Percentiles rank a stretch among this genome's conserved stretches.
These are phyloP conservation scores for Pachysandra terminalis DNA, from an alignment of 164 flowering plant species.

Conservation along the genomic window DNA sequence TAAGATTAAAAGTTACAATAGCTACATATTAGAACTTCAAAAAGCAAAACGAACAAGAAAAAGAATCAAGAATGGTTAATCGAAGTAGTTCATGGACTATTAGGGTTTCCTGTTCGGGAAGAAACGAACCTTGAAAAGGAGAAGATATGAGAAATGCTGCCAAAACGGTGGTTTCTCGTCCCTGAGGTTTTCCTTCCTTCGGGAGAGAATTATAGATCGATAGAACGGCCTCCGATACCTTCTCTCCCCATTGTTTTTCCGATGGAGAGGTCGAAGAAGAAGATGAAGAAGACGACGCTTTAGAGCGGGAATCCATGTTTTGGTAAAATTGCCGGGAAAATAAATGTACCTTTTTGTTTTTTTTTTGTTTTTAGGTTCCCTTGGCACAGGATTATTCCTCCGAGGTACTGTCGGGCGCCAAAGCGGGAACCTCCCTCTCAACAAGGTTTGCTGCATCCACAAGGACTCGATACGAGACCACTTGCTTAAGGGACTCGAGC, in stretches of 20 bases:
- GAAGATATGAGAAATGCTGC: conserved; percentile 89
- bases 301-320: background rate
- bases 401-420: too few relatives aligned
- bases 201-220: conserved; percentile 65
- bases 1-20: conserved; percentile 5
- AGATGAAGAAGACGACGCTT: background rate
- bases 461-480: too few relatives aligned
- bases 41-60: conserved; percentile 31
- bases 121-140: conserved; percentile 57
- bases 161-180: conserved; percentile 79
- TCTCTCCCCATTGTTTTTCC: conserved; percentile 54
- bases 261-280: background rate
- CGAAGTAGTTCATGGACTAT: background rate
- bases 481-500: too few relatives aligned
- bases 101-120: conserved; percentile 6
- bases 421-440: too few relatives aligned
- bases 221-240: conserved; percentile 52
- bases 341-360: too few relatives aligned
- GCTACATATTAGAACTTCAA: background rate
- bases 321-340: background rate
- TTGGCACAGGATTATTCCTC: too few relatives aligned
- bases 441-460: too few relatives aligned
- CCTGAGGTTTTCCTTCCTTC: conserved; percentile 97
- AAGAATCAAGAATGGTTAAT: background rate
- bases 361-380: too few relatives aligned